phyloP scores from a whole-genome alignment of 108 stramenopile species.

The Pseudonitzschia multiseries region DNA sequence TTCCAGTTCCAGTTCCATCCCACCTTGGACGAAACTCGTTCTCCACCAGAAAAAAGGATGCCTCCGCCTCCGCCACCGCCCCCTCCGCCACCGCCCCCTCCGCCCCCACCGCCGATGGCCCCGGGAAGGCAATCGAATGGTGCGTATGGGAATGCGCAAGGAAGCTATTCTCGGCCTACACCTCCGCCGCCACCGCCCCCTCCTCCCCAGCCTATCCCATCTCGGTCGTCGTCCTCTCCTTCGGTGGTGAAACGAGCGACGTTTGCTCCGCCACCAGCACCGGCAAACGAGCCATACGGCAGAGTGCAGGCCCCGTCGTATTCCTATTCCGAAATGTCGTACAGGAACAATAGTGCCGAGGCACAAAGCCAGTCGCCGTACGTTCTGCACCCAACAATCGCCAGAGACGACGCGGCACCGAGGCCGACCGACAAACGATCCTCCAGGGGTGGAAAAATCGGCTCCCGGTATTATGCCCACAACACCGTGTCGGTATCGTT shows the following conservation, averaged over 20 bases:
- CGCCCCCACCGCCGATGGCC: neutral
- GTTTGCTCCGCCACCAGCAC: neutral
- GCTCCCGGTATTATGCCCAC: conserved; percentile 13
- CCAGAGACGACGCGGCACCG: neutral
- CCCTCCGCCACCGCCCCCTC: neutral
- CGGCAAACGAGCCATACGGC: conserved; percentile 6
- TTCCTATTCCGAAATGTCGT: conserved; percentile 3
- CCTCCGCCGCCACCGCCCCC: neutral
- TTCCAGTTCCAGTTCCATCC: too few species aligned
- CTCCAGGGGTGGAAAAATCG: neutral
- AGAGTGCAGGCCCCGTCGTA: conserved; percentile 8
- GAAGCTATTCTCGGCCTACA: neutral
- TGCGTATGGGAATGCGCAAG: neutral
- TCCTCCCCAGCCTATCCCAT: neutral
- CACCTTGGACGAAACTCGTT: too few species aligned
- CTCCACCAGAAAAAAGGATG: neutral
- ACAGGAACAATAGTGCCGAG: conserved; percentile 3
- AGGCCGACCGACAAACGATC: neutral
- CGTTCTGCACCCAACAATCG: neutral
- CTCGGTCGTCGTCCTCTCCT: neutral
- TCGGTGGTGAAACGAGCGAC: neutral
- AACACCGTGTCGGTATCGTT: conserved; percentile 41
- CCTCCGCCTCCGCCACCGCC: conserved; percentile 7
- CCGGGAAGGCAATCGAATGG: neutral
- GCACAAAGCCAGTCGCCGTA: neutral